Percentiles rank a stretch among this genome's conserved stretches.
These are phyloP conservation scores for Epichloe aotearoae DNA, from an alignment of 2,329 filamentous ascomycete genomes.

Conservation along the genomic window DNA sequence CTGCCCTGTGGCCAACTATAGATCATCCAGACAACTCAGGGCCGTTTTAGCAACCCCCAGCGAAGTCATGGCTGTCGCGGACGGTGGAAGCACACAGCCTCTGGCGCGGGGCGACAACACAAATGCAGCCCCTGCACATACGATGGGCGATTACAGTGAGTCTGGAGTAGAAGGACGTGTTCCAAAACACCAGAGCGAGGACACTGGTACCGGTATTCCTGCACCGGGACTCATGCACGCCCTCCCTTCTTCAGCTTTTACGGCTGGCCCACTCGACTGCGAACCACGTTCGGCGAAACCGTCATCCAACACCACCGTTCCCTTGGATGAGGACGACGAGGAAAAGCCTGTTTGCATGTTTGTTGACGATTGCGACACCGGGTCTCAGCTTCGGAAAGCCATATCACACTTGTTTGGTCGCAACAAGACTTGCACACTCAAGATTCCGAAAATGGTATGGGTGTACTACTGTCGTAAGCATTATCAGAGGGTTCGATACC, in stretches of 20 bases:
- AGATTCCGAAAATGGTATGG: slow-evolving; percentile 58
- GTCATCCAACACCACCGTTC: neutral
- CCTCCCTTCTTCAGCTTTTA: neutral
- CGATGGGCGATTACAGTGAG: neutral
- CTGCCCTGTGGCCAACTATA: slow-evolving; percentile 11
- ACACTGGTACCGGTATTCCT: neutral
- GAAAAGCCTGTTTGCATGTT: slow-evolving; percentile 37
- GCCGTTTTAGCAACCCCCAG: slow-evolving; percentile 9
- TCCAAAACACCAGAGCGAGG: neutral
- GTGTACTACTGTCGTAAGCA: slow-evolving; percentile 69
- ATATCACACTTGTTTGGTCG: slow-evolving; percentile 74
- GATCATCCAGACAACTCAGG: slow-evolving; percentile 5
- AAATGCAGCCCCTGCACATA: neutral
- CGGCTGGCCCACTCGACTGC: neutral
- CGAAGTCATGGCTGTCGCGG: slow-evolving; percentile 7
- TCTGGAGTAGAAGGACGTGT: neutral
- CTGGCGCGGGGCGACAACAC: neutral
- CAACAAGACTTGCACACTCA: slow-evolving; percentile 64
- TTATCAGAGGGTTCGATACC: slow-evolving; percentile 64
- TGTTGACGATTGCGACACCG: slow-evolving; percentile 43
- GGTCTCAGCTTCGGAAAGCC: slow-evolving; percentile 54
- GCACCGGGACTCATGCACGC: neutral
- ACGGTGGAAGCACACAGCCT: neutral
- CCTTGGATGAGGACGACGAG: slow-evolving; percentile 7
- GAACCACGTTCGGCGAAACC: neutral